Evolutionary conservation across 148 eudicot genomes (phyloP), one percentile per base, ranked within the genome.

Genomic region (Bassia scoparia): DNA sequence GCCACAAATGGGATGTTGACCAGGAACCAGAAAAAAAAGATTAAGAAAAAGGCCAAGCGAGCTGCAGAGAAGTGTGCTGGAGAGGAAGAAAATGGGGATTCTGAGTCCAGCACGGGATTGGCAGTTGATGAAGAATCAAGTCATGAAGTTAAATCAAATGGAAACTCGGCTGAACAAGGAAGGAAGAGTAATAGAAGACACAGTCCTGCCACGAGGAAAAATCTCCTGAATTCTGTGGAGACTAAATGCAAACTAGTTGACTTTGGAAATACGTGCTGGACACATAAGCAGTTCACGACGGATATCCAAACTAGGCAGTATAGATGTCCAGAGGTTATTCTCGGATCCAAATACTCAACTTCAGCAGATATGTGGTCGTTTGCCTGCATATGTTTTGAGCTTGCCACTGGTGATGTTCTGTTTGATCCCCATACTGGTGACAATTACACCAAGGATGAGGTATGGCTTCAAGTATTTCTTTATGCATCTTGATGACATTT

Each of bases 311-410:
- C 98, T 43, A 86, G 98, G 79, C 98, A 94, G 69, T 94, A 94
- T 73, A 89, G 98, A 77, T 85, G 93, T 76, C 98, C 98, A 6
- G 98, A 91, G 82, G 97, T 94, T 70, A 83, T 94, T 65, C 86
- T 94, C 65, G 97, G 97, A 69, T 88, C 96, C 15, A 94, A 88
- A 73, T 94, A 94, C 80, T 91, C 98, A 27, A 88, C 93, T 50
- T 80, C 96, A 23, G 98, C 97, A 27, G 98, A 94, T 79, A 67
- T 94, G 52, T 94, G 98, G 98, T 94, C 98, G 38, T 85, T 91
- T 86, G 98, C 98, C 67, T 94, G 98, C 88, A 91, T 91, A 72
- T 91, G 96, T 83, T 94, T 94, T 82, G 98, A 94, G 89, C 89
- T 94, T 61, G 93, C 88, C 74, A 91, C 98, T 54, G 98, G 98